Percentiles rank a stretch among this genome's conserved stretches.
Conservation (phyloP, 2,329 filamentous ascomycete species). For the Claviceps humidiphila region DNA sequence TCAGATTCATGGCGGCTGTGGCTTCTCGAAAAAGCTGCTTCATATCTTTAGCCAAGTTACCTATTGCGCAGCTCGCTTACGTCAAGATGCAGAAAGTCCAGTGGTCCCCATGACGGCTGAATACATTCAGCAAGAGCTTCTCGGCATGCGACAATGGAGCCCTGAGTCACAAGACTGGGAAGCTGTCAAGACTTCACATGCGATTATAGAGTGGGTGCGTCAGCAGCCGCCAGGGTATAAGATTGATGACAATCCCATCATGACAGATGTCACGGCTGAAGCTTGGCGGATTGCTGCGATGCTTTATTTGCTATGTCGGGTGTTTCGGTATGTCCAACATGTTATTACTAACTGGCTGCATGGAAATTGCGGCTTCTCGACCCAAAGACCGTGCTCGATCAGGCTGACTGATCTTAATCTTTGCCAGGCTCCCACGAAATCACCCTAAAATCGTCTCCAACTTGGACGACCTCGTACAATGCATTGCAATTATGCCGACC, state of each 20-base stretch:
- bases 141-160: slow-evolving; percentile 23
- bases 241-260: slow-evolving; percentile 17
- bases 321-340: slow-evolving; percentile 18
- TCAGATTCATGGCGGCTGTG: slow-evolving; percentile 28
- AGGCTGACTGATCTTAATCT: not conserved
- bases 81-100: slow-evolving; percentile 19
- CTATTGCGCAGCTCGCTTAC: slow-evolving; percentile 20
- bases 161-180: slow-evolving; percentile 16
- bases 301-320: slow-evolving; percentile 26
- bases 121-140: slow-evolving; percentile 15
- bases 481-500: slow-evolving; percentile 27
- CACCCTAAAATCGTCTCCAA: slow-evolving; percentile 21
- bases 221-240: slow-evolving; percentile 10
- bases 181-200: slow-evolving; percentile 4
- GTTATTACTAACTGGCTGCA: not conserved
- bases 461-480: slow-evolving; percentile 20
- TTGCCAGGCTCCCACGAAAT: slow-evolving; percentile 22
- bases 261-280: slow-evolving; percentile 28
- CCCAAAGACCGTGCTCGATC: not conserved
- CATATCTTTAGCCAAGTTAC: slow-evolving; percentile 25
- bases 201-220: slow-evolving; percentile 19
- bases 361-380: slow-evolving; percentile 1
- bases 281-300: slow-evolving; percentile 27
- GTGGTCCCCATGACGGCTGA: slow-evolving; percentile 19
- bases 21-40: slow-evolving; percentile 27